Evolutionary conservation across 345 rosid species (phyloP).

Genomic region (Eutrema japonicum): DNA sequence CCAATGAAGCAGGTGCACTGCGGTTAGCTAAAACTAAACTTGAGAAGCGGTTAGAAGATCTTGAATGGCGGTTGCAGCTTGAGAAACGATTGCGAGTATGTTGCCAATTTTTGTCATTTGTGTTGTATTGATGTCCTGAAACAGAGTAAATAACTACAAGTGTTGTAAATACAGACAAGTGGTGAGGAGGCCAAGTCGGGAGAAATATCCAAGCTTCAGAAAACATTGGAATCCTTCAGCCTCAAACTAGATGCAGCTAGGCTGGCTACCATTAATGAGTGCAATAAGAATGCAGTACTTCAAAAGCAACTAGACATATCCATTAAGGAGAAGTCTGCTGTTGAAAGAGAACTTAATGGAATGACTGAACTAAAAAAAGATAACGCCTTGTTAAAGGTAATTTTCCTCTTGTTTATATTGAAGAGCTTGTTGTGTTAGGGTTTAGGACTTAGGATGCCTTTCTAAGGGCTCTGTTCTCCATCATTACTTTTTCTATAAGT

Average conservation of each 20-base stretch:
- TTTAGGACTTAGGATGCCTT: conserved; percentile 19
- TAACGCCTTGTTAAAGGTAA: conserved; percentile 74
- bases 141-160: conserved; percentile 27
- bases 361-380: conserved; percentile 73
- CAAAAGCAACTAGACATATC: conserved; percentile 79
- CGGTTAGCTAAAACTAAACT: conserved; percentile 92
- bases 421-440: conserved; percentile 28
- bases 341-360: conserved; percentile 68
- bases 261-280: conserved; percentile 82
- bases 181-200: conserved; percentile 72
- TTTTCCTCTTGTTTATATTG: conserved; percentile 17
- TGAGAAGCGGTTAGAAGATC: conserved; percentile 92
- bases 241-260: conserved; percentile 96
- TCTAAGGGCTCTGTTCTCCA: conserved; percentile 15
- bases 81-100: conserved; percentile 92
- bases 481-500: not conserved
- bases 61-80: conserved; percentile 85
- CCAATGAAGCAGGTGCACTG: conserved; percentile 94
- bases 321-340: conserved; percentile 71
- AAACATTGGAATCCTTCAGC: conserved; percentile 67
- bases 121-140: conserved; percentile 27
- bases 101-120: conserved; percentile 33
- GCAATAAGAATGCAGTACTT: conserved; percentile 85
- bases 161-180: conserved; percentile 61
- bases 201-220: conserved; percentile 80